Evolutionary conservation across 2,329 filamentous ascomycete genomes (phyloP), one percentile per base, ranked within the genome.

Genomic region (Colletotrichum trifolii): DNA sequence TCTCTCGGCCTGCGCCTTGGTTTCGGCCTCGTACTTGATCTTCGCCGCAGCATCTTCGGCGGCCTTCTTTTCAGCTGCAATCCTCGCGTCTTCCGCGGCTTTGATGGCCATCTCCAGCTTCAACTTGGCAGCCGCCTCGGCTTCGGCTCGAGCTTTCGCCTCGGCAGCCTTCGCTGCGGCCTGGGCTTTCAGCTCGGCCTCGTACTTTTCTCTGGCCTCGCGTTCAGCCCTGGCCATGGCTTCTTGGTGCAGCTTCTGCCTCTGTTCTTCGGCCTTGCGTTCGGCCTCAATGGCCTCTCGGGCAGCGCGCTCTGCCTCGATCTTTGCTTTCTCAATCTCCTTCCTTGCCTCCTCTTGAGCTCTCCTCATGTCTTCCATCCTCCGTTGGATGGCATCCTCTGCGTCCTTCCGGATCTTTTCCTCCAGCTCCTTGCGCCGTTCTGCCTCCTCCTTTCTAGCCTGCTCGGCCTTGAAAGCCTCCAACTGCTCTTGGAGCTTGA

Each of bases 401-500:
- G 83, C 79, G 54, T 85, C 82, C 57, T 73, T 77, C 36, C 80
- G 78, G 33, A 79, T 83, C 68, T 80, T 77, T 10, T 75, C 76
- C 66, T 85, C 82, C 0, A 81, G 67, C 54, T 82, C 80, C 5
- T 75, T 76, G 60, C 81, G 77, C 70, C 76, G 80, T 39, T 82
- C 79, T 9, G 78, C 79, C 10, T 81, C 81, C 56, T 82, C 83
- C 65, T 77, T 79, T 67, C 76, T 78, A 36, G 80, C 81, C 61
- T 83, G 76, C 36, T 80, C 80, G 4, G 75, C 77, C 67, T 86
- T 81, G 47, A 86, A 79, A 9, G 78, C 76, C 11, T 82, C 81
- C 13, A 92, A 76, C 69, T 90, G 84, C 67, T 86, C 83, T 67
- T 89, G 84, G 61, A 90, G 83, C n/a, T 81, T 80, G 67, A 90